Evolutionary conservation across 495 filamentous ascomycete species (phyloP).

Genomic region (Sabuloglossum arenarium): DNA sequence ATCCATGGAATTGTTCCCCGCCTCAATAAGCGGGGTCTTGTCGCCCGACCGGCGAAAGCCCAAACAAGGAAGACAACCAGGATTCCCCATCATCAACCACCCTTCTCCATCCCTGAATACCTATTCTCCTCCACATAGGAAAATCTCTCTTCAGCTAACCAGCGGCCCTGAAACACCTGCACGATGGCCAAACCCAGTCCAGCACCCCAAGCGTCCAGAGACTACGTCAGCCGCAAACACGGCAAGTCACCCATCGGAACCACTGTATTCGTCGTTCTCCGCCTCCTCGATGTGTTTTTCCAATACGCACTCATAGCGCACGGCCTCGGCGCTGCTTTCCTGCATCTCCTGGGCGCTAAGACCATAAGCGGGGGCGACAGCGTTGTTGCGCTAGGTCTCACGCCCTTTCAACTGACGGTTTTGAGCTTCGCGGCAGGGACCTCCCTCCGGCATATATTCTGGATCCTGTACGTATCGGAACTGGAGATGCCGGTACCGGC

Average conservation of each 20-base stretch:
- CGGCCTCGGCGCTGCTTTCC: slow-evolving; percentile 15
- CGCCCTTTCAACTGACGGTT: slow-evolving; percentile 22
- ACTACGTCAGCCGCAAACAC: neutral
- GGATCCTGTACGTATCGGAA: slow-evolving; percentile 18
- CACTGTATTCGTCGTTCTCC: slow-evolving; percentile 33
- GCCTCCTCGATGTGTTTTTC: slow-evolving; percentile 31
- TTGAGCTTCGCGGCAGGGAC: slow-evolving; percentile 27
- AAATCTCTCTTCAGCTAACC: no score
- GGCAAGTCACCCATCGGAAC: slow-evolving; percentile 25
- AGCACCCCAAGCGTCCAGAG: no score
- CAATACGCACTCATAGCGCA: slow-evolving; percentile 31
- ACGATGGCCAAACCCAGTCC: no score
- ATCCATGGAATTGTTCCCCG: no score
- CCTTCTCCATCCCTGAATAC: no score
- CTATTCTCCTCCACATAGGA: no score
- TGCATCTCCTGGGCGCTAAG: slow-evolving; percentile 13
- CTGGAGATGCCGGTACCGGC: slow-evolving; percentile 22
- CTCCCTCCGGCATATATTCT: slow-evolving; percentile 30
- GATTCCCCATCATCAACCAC: no score
- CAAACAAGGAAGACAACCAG: no score
- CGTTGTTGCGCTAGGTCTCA: slow-evolving; percentile 17
- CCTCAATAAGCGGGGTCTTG: no score
- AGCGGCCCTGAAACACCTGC: no score
- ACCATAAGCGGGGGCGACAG: slow-evolving; percentile 14
- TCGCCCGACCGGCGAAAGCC: no score